Conservation (phyloP, 2,329 filamentous ascomycete species). For the Ceratocystis cubensis region DNA sequence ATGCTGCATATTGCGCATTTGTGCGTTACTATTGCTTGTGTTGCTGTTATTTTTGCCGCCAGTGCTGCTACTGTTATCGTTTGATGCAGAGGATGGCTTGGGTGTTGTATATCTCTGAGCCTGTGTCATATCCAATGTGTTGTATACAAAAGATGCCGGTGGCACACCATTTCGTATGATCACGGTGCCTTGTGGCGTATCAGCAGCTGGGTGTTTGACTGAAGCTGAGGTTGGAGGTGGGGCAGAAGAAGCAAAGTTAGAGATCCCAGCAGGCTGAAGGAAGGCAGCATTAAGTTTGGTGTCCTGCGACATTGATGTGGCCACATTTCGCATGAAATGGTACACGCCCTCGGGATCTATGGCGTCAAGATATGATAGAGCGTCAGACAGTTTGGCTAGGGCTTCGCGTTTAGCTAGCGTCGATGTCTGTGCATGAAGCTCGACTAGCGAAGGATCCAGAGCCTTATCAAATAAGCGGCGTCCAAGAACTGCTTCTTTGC, state of each 20-base stretch:
- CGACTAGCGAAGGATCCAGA: constrained; percentile 70
- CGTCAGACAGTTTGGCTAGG: constrained; percentile 69
- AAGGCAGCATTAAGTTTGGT: constrained; percentile 47
- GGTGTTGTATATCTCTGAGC: constrained; percentile 2
- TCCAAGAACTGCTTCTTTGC: constrained; percentile 74
- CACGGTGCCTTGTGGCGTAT: constrained; percentile 42
- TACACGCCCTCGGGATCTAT: constrained; percentile 85
- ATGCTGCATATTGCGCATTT: constrained; percentile 59
- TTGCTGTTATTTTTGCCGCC: not conserved
- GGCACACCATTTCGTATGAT: constrained; percentile 31
- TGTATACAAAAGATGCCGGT: constrained; percentile 9
- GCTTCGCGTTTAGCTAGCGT: constrained; percentile 61
- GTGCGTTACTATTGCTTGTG: not conserved
- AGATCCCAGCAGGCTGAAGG: constrained; percentile 26
- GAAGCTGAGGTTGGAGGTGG: not conserved
- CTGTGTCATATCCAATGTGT: constrained; percentile 19
- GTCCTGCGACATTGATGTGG: constrained; percentile 61
- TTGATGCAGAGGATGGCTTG: constrained; percentile 22
- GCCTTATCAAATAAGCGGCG: constrained; percentile 69
- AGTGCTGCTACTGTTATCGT: not conserved
- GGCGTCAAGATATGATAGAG: constrained; percentile 71
- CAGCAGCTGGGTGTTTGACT: constrained; percentile 9
- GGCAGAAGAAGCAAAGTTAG: constrained; percentile 13
- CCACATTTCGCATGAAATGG: constrained; percentile 64
- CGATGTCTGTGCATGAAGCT: constrained; percentile 70